Evolutionary conservation across 2,329 filamentous ascomycete species (phyloP), one percentile per base, ranked within the genome.

Genomic region (Cordyceps militaris): DNA sequence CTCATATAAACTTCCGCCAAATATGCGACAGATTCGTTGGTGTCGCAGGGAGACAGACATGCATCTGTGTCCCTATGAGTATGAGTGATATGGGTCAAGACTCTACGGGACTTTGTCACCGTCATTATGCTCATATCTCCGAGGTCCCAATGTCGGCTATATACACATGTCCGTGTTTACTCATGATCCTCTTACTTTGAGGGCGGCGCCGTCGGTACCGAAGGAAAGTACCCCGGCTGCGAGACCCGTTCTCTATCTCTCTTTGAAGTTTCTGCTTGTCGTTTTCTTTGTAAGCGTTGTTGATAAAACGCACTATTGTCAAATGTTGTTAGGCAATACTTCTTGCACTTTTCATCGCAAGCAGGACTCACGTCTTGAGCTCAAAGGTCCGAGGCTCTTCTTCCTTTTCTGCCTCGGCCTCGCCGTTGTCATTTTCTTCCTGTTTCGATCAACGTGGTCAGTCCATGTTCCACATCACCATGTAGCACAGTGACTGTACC

Each of bases 361-460:
- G 23, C 46, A 56, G 34, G 53, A 60, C 64, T 11, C 73, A 93
- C 88, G 86, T 91, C 67, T 93, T 88, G 59, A 97, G 77, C 63
- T 88, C 83, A 73, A 94, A 99, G 3, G 96, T 81, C 43, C 93
- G 83, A 21, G 90, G 87, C 58, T 87, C 85, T 60, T 89, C 84
- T 60, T 89, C 85, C 34, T 65, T 61, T 9, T 66, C 55, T 0
- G 61, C 14, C 5, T 57, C 43, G 14, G 59, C n/a, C 4, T 56
- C 43, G 3, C 59, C 57, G 23, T 60, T 58, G 13, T 66, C 61
- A 34, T 64, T 61, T 28, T 69, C 62, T 30, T 65, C 59, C 62
- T 66, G 4, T 30, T 47, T n/a, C 36, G 46, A 40, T 50, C 40
- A 36, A 28, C 40, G n/a, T 14, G 32, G 43, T 44, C 10, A 50